Evolutionary conservation across 208 protist genomes (phyloP).

Genomic region (Leishmania guyanensis): DNA sequence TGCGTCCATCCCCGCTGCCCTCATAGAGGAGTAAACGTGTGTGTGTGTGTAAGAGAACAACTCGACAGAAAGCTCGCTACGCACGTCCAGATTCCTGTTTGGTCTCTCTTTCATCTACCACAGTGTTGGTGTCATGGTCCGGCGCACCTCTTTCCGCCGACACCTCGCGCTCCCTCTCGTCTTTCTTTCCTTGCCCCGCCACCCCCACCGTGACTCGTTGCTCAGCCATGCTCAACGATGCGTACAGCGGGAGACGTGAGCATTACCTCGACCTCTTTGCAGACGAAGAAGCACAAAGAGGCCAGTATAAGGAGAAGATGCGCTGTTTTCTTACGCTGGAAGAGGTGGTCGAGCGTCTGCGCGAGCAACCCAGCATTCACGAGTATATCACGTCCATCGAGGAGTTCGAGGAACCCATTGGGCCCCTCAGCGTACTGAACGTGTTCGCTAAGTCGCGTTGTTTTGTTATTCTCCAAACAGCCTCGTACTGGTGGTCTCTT

Average conservation of each 20-base stretch:
- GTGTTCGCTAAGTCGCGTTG: constrained; percentile 27
- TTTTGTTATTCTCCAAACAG: constrained; percentile 59
- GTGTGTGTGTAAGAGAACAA: not conserved
- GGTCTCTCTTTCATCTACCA: not conserved
- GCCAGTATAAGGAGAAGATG: constrained; percentile 36
- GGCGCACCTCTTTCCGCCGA: not conserved
- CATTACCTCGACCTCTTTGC: constrained; percentile 65
- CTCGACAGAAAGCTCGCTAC: not conserved
- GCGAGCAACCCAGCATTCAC: constrained; percentile 36
- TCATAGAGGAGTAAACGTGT: not conserved
- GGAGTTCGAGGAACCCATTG: constrained; percentile 45
- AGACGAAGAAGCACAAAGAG: constrained; percentile 37
- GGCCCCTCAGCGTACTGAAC: constrained; percentile 26
- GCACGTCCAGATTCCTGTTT: not conserved
- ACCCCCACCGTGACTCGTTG: not conserved
- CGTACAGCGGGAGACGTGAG: constrained; percentile 30
- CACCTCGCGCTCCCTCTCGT: not conserved
- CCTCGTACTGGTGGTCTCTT: constrained; percentile 61
- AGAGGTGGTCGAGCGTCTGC: constrained; percentile 48
- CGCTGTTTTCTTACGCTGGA: constrained; percentile 38
- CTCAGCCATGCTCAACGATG: constrained; percentile 22
- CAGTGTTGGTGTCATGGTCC: not conserved
- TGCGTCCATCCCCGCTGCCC: not conserved
- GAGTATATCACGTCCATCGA: constrained; percentile 47
- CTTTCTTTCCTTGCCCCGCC: not conserved